Evolutionary conservation across 2,329 filamentous ascomycete species (phyloP).

Genomic region (Domatiomyces globalis): DNA sequence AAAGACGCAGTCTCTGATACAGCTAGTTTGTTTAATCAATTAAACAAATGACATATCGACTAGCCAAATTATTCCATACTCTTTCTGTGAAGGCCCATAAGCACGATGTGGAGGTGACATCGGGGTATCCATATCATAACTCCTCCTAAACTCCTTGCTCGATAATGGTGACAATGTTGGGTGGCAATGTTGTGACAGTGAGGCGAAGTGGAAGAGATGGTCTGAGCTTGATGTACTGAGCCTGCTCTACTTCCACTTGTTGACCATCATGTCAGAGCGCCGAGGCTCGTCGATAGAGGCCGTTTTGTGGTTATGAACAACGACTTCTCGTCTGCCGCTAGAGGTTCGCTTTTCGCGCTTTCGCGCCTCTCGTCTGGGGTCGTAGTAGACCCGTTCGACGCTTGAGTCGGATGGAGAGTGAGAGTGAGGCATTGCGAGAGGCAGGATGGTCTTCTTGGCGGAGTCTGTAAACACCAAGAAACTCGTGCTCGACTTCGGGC

Average conservation of each 20-base stretch:
- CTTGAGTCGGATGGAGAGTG: neutral
- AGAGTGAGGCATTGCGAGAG: neutral
- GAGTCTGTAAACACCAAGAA: no score
- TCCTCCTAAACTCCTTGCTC: neutral
- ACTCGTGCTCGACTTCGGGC: no score
- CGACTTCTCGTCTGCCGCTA: neutral
- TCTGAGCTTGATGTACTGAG: neutral
- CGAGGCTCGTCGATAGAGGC: neutral
- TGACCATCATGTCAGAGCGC: neutral
- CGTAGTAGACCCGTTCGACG: neutral
- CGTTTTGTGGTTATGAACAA: neutral
- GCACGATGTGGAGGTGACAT: neutral
- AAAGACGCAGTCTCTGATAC: no score
- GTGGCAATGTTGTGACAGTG: neutral
- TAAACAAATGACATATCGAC: neutral
- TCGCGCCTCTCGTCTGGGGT: neutral
- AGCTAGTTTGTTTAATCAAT: no score
- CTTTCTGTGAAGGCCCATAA: no score
- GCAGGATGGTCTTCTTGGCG: no score
- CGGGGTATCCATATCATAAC: neutral
- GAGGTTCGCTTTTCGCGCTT: neutral
- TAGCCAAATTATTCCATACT: neutral
- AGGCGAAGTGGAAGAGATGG: no score
- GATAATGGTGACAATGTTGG: neutral
- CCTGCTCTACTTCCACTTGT: neutral